Base-by-base conservation (phyloP, 2,329 filamentous ascomycete species). In the Colletotrichum agaves region DNA sequence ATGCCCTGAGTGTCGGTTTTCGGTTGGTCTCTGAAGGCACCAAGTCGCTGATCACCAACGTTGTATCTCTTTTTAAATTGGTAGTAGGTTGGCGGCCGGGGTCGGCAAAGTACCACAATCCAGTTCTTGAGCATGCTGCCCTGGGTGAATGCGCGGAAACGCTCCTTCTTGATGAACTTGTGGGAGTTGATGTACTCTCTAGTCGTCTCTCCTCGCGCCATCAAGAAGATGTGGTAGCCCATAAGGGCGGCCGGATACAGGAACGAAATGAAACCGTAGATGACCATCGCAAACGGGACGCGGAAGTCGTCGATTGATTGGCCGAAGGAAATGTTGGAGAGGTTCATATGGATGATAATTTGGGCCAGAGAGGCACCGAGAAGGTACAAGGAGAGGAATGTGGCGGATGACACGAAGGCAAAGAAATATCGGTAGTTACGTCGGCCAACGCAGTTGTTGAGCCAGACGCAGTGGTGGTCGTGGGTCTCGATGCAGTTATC, bases 371-470 rank as follows among this genome's bases (percentile, higher is more conserved):
- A 93, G 23, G 91, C 90, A 19, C 85, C 93, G 33, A 96, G 83
- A 50, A 98, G 85, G 74, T 92, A 95, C 15, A 94, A 75, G 0
- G 90, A 87, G 17, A 98, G 85, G 37, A 98, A 72, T 0, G 93
- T 93, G n/a, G 88, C 89, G 13, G 91, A 89, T 61, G 88, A 89
- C 71, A 99, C 90, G 79, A 98, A 99, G 11, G 92, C 88, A 78
- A 98, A 98, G 80, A 99, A 99, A 79, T 95, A 98, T 71, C 96
- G 93, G 81, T 99, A 99, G 81, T 99, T 99, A 74, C 96, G 93
- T 72, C 95, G 91, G 47, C 96, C 96, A 56, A 99, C 91, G 72
- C 96, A 99, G 78, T 99, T 99, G 81, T 99, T 99, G 71, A 99
- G 88, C 96, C 96, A 99, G 15, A 98, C 94, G 75, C 96, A 99